Evolutionary conservation across 768 basidiomycete genomes (phyloP).

Genomic region (Tulasnella sp.): DNA sequence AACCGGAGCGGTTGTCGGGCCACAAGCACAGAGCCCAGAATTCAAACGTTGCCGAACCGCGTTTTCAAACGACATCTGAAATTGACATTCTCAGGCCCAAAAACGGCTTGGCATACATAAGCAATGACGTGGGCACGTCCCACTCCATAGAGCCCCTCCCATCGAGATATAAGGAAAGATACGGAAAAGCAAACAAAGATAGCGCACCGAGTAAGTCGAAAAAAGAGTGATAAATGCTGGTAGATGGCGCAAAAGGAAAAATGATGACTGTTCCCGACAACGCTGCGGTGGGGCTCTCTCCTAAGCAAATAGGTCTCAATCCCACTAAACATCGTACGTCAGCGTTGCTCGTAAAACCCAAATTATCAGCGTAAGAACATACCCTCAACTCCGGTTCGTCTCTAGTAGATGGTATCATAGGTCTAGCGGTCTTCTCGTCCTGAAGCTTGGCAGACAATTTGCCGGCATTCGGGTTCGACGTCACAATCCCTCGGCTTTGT

Average conservation of each 20-base stretch:
- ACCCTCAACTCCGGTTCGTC: constrained; percentile 17
- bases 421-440: neutral
- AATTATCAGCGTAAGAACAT: neutral
- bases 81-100: constrained; percentile 6
- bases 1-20: no score
- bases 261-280: neutral
- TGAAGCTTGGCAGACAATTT: constrained; percentile 13
- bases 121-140: neutral
- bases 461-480: constrained; percentile 19
- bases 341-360: neutral
- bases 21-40: no score
- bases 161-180: neutral
- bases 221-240: neutral
- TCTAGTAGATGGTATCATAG: neutral
- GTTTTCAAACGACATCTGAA: neutral
- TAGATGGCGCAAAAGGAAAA: neutral
- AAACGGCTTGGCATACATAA: neutral
- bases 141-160: neutral
- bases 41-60: neutral
- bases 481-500: neutral
- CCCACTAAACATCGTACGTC: neutral
- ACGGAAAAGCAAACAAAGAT: neutral
- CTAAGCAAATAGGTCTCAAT: neutral
- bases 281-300: neutral
- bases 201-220: neutral